Conservation (phyloP, 202 grass and related monocot genomes). For the Musa balbisiana region DNA sequence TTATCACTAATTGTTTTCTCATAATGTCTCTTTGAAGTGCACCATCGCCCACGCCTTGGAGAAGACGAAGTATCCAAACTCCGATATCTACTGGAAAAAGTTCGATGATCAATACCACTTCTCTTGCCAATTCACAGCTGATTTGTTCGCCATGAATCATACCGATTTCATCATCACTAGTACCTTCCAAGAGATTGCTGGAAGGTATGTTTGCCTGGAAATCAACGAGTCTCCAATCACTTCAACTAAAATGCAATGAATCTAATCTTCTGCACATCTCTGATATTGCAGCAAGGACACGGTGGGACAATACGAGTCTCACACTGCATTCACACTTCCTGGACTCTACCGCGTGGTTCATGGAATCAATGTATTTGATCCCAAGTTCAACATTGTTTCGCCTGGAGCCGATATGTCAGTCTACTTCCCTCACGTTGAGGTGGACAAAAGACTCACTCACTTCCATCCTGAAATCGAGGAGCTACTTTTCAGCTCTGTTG, state of each 20-base stretch:
- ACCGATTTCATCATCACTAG: conserved; percentile 98
- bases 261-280: not conserved
- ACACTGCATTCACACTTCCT: conserved; percentile 91
- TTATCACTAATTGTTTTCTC: not conserved
- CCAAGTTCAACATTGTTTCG: conserved; percentile 98
- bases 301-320: conserved; percentile 94
- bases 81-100: conserved; percentile 96
- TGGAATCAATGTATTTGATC: conserved; percentile 94
- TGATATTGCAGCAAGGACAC: conserved; percentile 85
- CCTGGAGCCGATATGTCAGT: conserved; percentile 94
- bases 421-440: conserved; percentile 76
- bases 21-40: conserved; percentile 40
- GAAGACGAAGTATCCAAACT: conserved; percentile 99
- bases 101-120: conserved; percentile 98
- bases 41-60: conserved; percentile 97
- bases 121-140: conserved; percentile 95
- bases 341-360: conserved; percentile 94
- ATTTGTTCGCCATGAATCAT: conserved; percentile 96
- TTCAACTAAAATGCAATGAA: too few relatives aligned
- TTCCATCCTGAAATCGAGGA: conserved; percentile 95
- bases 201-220: conserved; percentile 40
- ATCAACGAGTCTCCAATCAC: not conserved
- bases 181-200: conserved; percentile 99
- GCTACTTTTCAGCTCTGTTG: conserved; percentile 65
- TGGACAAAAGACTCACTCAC: conserved; percentile 64